These are phyloP conservation scores for Camellia lanceoleosa DNA, from an alignment of 148 eudicot species.

Conservation along the genomic window DNA sequence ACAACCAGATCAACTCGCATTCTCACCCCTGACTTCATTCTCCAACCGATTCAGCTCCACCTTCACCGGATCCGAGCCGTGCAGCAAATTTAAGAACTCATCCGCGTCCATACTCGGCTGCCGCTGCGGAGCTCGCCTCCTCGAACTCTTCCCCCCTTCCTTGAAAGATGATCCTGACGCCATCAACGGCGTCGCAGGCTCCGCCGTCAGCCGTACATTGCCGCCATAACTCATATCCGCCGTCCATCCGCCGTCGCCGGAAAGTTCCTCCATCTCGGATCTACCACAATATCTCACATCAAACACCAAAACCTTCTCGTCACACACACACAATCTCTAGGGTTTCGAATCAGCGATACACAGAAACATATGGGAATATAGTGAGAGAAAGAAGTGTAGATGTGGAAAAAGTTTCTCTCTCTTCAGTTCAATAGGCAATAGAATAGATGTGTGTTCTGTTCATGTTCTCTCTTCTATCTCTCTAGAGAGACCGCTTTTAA, in stretches of 20 bases:
- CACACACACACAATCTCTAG: neutral
- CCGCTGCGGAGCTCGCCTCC: constrained; percentile 55
- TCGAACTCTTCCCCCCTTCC: constrained; percentile 54
- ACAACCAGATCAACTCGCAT: constrained; percentile 33
- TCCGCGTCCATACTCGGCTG: constrained; percentile 78
- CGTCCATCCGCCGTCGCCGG: constrained; percentile 31
- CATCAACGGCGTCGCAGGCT: constrained; percentile 33
- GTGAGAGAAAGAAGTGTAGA: neutral
- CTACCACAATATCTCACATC: constrained; percentile 29
- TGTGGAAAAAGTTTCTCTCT: neutral
- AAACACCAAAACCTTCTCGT: constrained; percentile 13
- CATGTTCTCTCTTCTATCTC: neutral
- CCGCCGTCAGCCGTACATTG: constrained; percentile 21
- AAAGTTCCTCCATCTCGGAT: constrained; percentile 41
- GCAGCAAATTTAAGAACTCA: constrained; percentile 75
- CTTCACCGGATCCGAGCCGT: constrained; percentile 99
- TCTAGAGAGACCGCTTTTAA: constrained; percentile 1
- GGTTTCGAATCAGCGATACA: neutral
- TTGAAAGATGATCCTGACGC: constrained; percentile 58
- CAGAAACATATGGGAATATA: neutral
- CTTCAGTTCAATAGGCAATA: neutral
- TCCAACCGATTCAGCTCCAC: constrained; percentile 91
- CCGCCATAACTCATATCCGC: constrained; percentile 24
- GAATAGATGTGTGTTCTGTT: neutral
- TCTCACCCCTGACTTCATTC: constrained; percentile 86